These are phyloP conservation scores for Globisporangium emineosum DNA, from an alignment of 352 stramenopile genomes.

Conservation along the genomic window DNA sequence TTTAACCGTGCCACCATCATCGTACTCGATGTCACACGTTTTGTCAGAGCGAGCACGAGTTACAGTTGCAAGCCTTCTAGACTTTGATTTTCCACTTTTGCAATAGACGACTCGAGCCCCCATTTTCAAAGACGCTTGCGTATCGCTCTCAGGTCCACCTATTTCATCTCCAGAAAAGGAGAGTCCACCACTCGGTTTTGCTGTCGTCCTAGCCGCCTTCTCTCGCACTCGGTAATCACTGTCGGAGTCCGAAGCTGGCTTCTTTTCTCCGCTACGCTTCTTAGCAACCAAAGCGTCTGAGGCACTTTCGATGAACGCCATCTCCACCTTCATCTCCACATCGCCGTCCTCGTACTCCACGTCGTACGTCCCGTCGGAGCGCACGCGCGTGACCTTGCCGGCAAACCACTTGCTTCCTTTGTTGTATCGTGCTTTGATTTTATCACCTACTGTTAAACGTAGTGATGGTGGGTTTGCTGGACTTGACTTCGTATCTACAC, in stretches of 20 bases:
- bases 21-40: constrained; percentile 64
- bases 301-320: constrained; percentile 15
- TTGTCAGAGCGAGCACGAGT: constrained; percentile 42
- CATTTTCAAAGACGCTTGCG: constrained; percentile 19
- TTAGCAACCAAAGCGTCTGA: neutral
- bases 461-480: neutral
- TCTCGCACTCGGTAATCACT: neutral
- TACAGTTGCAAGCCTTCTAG: constrained; percentile 29
- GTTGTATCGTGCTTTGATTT: constrained; percentile 37
- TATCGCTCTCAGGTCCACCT: neutral
- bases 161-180: neutral
- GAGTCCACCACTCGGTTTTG: neutral
- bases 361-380: constrained; percentile 65
- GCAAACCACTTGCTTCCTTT: constrained; percentile 48
- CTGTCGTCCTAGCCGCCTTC: neutral
- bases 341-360: constrained; percentile 66
- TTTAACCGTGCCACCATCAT: constrained; percentile 41
- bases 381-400: constrained; percentile 54
- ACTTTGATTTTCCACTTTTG: constrained; percentile 28
- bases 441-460: constrained; percentile 19
- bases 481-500: neutral
- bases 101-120: constrained; percentile 36
- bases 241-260: neutral
- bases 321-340: constrained; percentile 34
- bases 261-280: neutral